These are phyloP conservation scores for Cladosporium austrohemisphaericum DNA, from an alignment of 2,329 filamentous ascomycete species.

Conservation along the genomic window DNA sequence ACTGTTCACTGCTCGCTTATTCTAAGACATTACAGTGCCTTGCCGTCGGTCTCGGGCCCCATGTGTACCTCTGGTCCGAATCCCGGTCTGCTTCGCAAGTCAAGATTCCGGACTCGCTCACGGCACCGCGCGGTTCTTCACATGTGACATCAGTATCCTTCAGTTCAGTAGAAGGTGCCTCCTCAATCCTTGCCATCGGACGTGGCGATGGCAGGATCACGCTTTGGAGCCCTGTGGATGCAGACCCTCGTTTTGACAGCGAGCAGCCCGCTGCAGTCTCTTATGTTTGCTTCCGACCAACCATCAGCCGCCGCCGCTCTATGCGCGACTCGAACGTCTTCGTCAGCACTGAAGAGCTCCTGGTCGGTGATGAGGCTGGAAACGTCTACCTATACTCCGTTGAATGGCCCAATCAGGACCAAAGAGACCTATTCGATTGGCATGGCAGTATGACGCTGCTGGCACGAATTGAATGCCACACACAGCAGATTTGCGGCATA, in stretches of 20 bases:
- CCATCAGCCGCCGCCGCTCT: slow-evolving; percentile 48
- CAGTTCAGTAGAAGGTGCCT: slow-evolving; percentile 71
- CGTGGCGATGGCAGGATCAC: slow-evolving; percentile 72
- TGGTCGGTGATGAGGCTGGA: slow-evolving; percentile 80
- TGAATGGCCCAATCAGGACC: slow-evolving; percentile 66
- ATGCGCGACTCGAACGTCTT: slow-evolving; percentile 46
- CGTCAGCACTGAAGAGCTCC: slow-evolving; percentile 73
- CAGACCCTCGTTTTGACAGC: slow-evolving; percentile 68
- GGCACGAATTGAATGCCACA: slow-evolving; percentile 72
- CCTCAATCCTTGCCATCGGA: slow-evolving; percentile 79
- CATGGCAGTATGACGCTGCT: slow-evolving; percentile 73
- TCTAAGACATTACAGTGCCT: slow-evolving; percentile 69
- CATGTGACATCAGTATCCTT: slow-evolving; percentile 84
- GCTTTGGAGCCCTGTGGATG: slow-evolving; percentile 73
- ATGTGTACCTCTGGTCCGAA: slow-evolving; percentile 89
- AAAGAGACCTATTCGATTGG: slow-evolving; percentile 69
- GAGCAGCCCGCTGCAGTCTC: slow-evolving; percentile 69
- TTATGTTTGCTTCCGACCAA: slow-evolving; percentile 77
- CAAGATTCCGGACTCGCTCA: slow-evolving; percentile 47
- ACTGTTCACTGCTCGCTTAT: slow-evolving; percentile 87
- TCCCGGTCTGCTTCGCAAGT: slow-evolving; percentile 44
- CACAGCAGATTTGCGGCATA: slow-evolving; percentile 89
- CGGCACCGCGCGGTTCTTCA: slow-evolving; percentile 46
- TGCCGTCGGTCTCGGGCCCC: slow-evolving; percentile 74
- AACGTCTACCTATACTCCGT: slow-evolving; percentile 84